These are phyloP conservation scores for Phytophthora meadii DNA, from an alignment of 352 stramenopile species.

Conservation along the genomic window DNA sequence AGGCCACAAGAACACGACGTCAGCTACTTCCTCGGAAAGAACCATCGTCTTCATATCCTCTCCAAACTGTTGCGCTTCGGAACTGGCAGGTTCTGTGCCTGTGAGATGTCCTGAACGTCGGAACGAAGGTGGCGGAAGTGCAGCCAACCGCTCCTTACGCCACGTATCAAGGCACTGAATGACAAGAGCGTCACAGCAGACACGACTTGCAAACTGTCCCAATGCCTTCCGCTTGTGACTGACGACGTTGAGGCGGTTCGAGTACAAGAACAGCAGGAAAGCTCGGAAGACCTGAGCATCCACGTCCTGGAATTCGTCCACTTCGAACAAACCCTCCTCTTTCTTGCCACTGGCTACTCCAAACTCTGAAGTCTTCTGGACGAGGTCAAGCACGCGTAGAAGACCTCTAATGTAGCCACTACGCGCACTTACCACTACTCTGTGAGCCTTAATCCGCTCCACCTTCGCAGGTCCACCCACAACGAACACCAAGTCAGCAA, in stretches of 20 bases:
- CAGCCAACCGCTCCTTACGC: conserved; percentile 44
- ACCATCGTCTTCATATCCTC: conserved; percentile 64
- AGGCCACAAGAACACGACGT: conserved; percentile 86
- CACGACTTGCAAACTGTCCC: conserved; percentile 54
- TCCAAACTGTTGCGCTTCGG: conserved; percentile 52
- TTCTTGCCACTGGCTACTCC: conserved; percentile 1
- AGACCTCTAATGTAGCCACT: conserved; percentile 67
- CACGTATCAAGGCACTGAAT: conserved; percentile 63
- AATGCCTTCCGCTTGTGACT: conserved; percentile 71
- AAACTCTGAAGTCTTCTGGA: not conserved
- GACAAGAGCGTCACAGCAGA: conserved; percentile 60
- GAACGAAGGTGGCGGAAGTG: conserved; percentile 27
- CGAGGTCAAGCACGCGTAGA: conserved; percentile 48
- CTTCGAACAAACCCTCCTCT: conserved; percentile 26
- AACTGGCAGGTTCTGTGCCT: conserved; percentile 28
- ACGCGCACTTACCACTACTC: conserved; percentile 63
- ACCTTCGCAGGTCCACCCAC: conserved; percentile 30
- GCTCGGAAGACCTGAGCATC: conserved; percentile 67
- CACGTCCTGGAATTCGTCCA: conserved; percentile 67
- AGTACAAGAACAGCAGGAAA: conserved; percentile 80
- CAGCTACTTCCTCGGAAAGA: conserved; percentile 50
- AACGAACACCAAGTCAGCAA: conserved; percentile 65
- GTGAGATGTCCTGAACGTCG: conserved; percentile 15
- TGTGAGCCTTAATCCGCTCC: conserved; percentile 48
- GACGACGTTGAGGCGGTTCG: conserved; percentile 64